A percentile compares a stretch with the other conserved stretches of the same genome.
Conservation (phyloP, 2,329 filamentous ascomycete genomes). For the Epichloe bromicola region DNA sequence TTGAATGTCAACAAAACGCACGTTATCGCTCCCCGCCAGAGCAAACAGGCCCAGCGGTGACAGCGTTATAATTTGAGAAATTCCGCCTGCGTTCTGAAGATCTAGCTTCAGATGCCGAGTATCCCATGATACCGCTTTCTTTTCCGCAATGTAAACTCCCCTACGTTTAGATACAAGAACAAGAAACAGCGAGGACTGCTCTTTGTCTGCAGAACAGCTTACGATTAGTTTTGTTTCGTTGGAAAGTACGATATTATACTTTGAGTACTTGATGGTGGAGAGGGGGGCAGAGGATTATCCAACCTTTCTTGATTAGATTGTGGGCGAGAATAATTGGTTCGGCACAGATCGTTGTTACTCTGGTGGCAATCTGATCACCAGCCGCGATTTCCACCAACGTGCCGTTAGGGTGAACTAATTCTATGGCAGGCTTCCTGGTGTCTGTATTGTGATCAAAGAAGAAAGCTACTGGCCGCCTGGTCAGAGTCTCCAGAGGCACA, state of each 20-base stretch:
- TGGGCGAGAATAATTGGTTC: constrained; percentile 38
- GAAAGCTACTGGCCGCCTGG: constrained; percentile 48
- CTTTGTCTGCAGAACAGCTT: background rate
- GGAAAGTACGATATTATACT: background rate
- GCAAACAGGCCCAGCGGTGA: constrained; percentile 47
- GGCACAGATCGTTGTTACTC: constrained; percentile 36
- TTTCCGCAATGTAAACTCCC: constrained; percentile 1
- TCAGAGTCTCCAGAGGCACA: constrained; percentile 34
- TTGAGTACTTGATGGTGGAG: background rate
- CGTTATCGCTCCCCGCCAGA: constrained; percentile 40
- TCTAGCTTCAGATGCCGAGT: constrained; percentile 30
- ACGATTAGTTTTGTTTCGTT: background rate
- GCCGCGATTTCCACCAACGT: constrained; percentile 40
- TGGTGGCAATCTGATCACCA: constrained; percentile 26
- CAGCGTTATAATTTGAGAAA: constrained; percentile 43
- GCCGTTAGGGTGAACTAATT: constrained; percentile 53
- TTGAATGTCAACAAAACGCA: constrained; percentile 43
- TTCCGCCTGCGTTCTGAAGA: constrained; percentile 32
- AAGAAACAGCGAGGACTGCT: background rate
- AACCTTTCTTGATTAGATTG: constrained; percentile 32
- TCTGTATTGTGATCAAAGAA: constrained; percentile 41
- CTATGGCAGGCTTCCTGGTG: constrained; percentile 30
- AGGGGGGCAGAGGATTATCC: background rate
- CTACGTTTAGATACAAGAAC: constrained; percentile 1
- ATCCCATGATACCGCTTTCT: constrained; percentile 32